A percentile compares a stretch with the other conserved stretches of the same genome.
Evolutionary conservation across 345 rosid genomes (phyloP).

Genomic region (Mangifera indica): DNA sequence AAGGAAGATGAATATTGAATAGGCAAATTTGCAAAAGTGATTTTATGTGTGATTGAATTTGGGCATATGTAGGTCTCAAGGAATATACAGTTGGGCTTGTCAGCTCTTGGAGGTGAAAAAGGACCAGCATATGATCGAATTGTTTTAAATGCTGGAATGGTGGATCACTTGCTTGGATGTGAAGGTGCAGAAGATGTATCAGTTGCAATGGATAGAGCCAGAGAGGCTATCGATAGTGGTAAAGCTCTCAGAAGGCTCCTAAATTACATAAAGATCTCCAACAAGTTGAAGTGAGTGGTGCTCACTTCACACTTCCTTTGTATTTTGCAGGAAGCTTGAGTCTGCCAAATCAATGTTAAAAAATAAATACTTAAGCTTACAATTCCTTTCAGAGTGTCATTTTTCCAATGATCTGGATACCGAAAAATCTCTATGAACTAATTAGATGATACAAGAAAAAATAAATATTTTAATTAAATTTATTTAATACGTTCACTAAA

Average conservation of each 20-base stretch:
- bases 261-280: constrained; percentile 75
- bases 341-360: not conserved
- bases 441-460: no score
- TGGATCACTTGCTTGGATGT: constrained; percentile 86
- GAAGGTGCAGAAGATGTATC: constrained; percentile 72
- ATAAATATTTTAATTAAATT: no score
- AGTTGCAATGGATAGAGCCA: constrained; percentile 75
- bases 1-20: not conserved
- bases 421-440: no score
- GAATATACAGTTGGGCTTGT: constrained; percentile 84
- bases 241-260: constrained; percentile 69
- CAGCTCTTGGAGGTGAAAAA: constrained; percentile 72
- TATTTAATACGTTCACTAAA: no score
- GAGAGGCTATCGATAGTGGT: constrained; percentile 90
- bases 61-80: constrained; percentile 51
- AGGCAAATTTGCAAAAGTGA: not conserved
- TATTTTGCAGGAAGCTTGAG: not conserved
- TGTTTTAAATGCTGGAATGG: constrained; percentile 83
- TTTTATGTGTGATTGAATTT: not conserved
- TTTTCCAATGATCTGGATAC: no score
- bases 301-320: not conserved
- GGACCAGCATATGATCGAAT: constrained; percentile 93
- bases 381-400: no score
- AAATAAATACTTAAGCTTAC: not conserved
- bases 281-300: constrained; percentile 36